Base-by-base conservation (phyloP, 208 protist genomes). In the Acanthamoeba castellanii region DNA sequence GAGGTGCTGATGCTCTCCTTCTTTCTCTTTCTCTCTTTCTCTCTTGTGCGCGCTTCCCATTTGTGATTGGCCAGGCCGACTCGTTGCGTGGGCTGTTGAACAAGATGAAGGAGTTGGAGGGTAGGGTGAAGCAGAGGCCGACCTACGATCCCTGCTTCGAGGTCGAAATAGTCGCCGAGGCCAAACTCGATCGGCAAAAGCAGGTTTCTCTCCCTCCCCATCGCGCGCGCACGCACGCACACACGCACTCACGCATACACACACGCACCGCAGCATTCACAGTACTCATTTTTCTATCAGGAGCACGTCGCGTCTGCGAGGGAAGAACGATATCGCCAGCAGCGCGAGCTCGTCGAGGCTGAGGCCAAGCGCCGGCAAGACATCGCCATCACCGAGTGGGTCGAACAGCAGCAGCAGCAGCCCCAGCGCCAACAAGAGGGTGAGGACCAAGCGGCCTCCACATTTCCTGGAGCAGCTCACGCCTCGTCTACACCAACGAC, bases 361-460 rank as follows among this genome's bases (percentile, higher is more conserved):
- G 87, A 92, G 61, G 45, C 57, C 27, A 70, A 57, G 87, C 32
- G 66, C 1, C 27, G 47, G 59, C 87, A 92, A 45, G 87, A 92
- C 25, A 92, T 92, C 47, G 87, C 87, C 34, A 92, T 92, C 14
- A 92, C 87, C 22, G 64, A 92, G 70, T 92, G 87, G 87, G 87
- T 92, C 14, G 87, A 92, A 22, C 84, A 91, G 52, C 84, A 91
- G 8, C 84, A 91, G 45, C 87, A 76, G 66, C 52, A 92, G 32
- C 7, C 14, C 11, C 52, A 89, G n/a, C 20, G 34, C n/a, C 52
- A 64, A 59, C 25, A 27, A 20, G 34, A 87, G 11, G 30, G 45
- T 27, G 47, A 87, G 20, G 27, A 4, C 34, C 27, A 18, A 2
- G 22, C 27, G 66, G 8, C 66, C 27, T 5, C 25, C n/a, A 74